phyloP scores from a whole-genome alignment of 1,284 basidiomycete genomes.

The Marasmius sp. region DNA sequence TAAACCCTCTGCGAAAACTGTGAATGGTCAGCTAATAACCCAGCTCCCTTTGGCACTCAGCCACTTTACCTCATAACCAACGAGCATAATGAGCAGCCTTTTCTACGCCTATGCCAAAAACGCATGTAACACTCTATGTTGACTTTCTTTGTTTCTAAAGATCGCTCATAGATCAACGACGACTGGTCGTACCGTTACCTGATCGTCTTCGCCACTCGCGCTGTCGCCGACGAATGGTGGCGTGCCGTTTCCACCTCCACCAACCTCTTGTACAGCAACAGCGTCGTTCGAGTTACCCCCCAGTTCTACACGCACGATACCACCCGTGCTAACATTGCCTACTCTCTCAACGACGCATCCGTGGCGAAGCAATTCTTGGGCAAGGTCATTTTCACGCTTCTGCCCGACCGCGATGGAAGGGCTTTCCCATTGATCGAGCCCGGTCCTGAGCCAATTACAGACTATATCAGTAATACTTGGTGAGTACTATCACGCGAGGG shows the following conservation, averaged over 20 bases:
- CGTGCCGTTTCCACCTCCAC: constrained; percentile 8
- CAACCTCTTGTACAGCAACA: neutral
- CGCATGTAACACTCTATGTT: neutral
- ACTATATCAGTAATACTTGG: constrained; percentile 14
- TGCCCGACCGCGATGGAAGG: neutral
- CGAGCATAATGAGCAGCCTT: too few relatives aligned
- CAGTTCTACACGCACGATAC: constrained; percentile 13
- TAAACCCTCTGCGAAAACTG: too few relatives aligned
- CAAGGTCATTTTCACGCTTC: constrained; percentile 12
- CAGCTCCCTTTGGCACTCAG: too few relatives aligned
- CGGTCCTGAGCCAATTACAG: constrained; percentile 4
- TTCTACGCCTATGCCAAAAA: neutral
- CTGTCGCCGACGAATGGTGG: constrained; percentile 17
- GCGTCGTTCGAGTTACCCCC: constrained; percentile 10
- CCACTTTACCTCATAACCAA: too few relatives aligned
- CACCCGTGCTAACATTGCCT: neutral
- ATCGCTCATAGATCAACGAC: constrained; percentile 1
- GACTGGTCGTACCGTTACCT: constrained; percentile 8
- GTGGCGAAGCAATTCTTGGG: constrained; percentile 8
- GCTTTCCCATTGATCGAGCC: neutral
- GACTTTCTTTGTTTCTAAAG: neutral
- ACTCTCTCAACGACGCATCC: constrained; percentile 1
- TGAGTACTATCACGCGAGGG: neutral
- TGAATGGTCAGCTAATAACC: too few relatives aligned
- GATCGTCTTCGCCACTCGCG: constrained; percentile 9